phyloP scores from a whole-genome alignment of 2,329 filamentous ascomycete species.

The Tricladium varicosporioides region DNA sequence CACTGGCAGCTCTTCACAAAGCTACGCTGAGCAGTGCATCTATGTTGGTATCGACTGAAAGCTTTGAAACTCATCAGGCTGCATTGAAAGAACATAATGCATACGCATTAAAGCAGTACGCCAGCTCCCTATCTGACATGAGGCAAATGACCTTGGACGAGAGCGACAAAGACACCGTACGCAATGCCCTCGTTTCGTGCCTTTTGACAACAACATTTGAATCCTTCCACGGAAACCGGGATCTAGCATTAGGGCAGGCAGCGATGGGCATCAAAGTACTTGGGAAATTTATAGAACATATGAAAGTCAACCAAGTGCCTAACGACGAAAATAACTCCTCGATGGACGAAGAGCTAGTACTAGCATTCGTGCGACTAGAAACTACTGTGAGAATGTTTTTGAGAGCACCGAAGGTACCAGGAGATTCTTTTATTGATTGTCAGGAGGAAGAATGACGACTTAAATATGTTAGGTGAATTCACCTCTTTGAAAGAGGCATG shows the following conservation, averaged over 20 bases:
- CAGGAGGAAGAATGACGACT: too few species aligned
- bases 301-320: neutral
- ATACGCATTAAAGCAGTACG: conserved; percentile 1
- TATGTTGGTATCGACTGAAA: neutral
- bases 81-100: neutral
- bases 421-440: neutral
- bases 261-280: neutral
- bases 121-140: neutral
- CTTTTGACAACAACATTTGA: neutral
- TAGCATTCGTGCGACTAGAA: neutral
- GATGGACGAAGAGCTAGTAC: neutral
- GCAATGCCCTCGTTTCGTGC: neutral
- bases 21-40: neutral
- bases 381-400: neutral
- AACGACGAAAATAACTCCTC: neutral
- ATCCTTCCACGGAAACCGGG: neutral
- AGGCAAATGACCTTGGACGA: neutral
- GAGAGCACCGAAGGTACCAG: neutral
- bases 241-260: neutral
- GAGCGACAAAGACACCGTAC: neutral
- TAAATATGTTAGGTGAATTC: too few species aligned
- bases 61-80: neutral
- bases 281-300: neutral
- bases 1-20: neutral
- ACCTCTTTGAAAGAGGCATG: too few species aligned